These are phyloP conservation scores for Malus hybrid DNA, from an alignment of 331 rosid genomes.

Conservation along the genomic window DNA sequence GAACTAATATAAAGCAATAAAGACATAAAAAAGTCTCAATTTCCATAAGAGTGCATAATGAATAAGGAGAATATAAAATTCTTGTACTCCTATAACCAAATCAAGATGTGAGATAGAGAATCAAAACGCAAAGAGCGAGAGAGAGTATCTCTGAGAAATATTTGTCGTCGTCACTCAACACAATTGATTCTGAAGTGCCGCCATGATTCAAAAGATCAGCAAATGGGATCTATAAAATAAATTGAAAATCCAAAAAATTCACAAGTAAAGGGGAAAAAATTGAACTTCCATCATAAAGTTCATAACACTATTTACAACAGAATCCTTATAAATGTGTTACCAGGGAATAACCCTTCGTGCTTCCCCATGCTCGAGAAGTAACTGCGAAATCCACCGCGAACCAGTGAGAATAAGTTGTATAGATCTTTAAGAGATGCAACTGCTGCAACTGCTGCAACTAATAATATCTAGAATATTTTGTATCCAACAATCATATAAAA, in stretches of 20 bases:
- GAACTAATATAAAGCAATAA: not conserved
- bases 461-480: not conserved
- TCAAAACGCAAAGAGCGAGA: not conserved
- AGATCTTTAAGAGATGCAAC: not conserved
- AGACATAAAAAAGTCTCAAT: not conserved
- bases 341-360: constrained; percentile 68
- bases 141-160: constrained; percentile 52
- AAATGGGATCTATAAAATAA: constrained; percentile 59
- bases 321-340: constrained; percentile 34
- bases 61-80: not conserved
- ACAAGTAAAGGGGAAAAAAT: not conserved
- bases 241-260: constrained; percentile 6
- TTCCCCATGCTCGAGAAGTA: constrained; percentile 87
- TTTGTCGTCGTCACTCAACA: constrained; percentile 56
- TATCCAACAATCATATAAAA: not conserved
- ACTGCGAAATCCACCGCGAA: too few relatives aligned
- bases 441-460: not conserved
- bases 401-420: constrained; percentile 12
- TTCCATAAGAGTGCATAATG: not conserved
- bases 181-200: constrained; percentile 55
- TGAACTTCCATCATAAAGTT: not conserved
- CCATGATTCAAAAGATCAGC: constrained; percentile 82
- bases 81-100: not conserved
- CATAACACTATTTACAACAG: not conserved
- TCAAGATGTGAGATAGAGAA: not conserved